A percentile compares a stretch with the other conserved stretches of the same genome.
Evolutionary conservation across 331 rosid species (phyloP).

Genomic region (Cydonia oblonga): DNA sequence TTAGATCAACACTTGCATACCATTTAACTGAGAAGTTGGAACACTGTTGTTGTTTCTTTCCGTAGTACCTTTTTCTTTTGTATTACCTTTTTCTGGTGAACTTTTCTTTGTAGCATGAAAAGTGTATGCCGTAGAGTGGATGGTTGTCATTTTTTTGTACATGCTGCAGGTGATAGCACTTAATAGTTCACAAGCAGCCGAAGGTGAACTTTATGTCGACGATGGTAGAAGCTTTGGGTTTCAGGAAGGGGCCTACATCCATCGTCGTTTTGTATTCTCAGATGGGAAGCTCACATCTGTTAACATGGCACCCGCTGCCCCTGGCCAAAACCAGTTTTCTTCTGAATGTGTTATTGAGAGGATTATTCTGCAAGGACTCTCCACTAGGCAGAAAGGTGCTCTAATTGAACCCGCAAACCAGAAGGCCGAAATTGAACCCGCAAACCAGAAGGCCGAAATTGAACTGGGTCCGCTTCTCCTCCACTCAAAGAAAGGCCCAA

Average conservation of each 20-base stretch:
- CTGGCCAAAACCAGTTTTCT: constrained; percentile 19
- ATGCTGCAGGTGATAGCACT: constrained; percentile 66
- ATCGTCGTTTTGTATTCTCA: constrained; percentile 59
- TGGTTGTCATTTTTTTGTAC: not conserved
- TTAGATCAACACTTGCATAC: not conserved
- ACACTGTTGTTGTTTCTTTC: not conserved
- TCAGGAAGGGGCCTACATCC: constrained; percentile 60
- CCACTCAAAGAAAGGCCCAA: constrained; percentile 25
- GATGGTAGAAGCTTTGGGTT: constrained; percentile 70
- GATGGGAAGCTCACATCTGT: constrained; percentile 54
- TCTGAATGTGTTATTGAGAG: constrained; percentile 53
- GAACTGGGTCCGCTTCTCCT: constrained; percentile 62
- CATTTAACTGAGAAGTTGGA: not conserved
- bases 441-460: constrained; percentile 40
- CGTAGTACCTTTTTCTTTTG: no score
- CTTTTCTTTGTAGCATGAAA: not conserved
- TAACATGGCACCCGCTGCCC: constrained; percentile 35
- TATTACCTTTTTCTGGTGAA: no score
- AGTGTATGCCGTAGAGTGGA: not conserved
- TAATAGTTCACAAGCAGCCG: constrained; percentile 66
- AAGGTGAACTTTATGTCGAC: constrained; percentile 16
- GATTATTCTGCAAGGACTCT: constrained; percentile 25
- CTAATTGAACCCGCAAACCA: no score
- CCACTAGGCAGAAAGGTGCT: no score
- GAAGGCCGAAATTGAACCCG: constrained; percentile 11